Evolutionary conservation across 2,329 filamentous ascomycete species (phyloP), one percentile per base, ranked within the genome.

Genomic region (Apiospora phragmitis): DNA sequence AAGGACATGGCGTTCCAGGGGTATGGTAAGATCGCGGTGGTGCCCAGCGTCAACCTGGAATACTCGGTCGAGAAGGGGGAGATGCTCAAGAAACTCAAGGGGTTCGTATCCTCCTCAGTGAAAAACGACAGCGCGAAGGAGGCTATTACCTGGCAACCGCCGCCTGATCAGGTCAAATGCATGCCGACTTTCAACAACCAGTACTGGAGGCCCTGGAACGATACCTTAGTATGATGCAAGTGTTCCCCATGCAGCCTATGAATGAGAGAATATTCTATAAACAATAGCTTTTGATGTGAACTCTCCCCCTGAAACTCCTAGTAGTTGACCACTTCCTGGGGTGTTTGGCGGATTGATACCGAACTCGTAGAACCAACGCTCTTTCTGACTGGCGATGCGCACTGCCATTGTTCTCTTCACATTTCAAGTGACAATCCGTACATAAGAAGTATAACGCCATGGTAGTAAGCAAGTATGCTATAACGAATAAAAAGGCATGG

Each of bases 1-100:
- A 90, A 89, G 71, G 88, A 90, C 72, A 70, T 90, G 74, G 90
- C 87, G 86, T 81, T 74, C 14, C 73, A 76, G 6, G 86, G 86
- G 2, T 83, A 83, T 71, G 81, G 84, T 16, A 87, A 83, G 73
- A 87, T 90, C 72, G 87, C 88, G 0, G 29, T 55, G 41, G 81
- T 90, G 16, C 88, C 88, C 0, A 83, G 81, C 3, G 84, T 90
- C 3, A 89, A 88, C 72, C 77, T 90, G 1, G 87, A 85, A 71
- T 90, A 90, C 75, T 82, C 82, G 4, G 79, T 88, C 72, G 81
- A 84, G 2, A 79, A 78, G 7, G 85, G 81, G 1, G 77, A 74
- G 67, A 77, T 77, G 70, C 84, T 88, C 45, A 90, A 90, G 77
- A 73, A 79, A 12, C 71, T 80, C 2, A 88, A 87, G 75, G 87